These are phyloP conservation scores for Letharia columbiana DNA, from an alignment of 495 filamentous ascomycete genomes.

Conservation along the genomic window DNA sequence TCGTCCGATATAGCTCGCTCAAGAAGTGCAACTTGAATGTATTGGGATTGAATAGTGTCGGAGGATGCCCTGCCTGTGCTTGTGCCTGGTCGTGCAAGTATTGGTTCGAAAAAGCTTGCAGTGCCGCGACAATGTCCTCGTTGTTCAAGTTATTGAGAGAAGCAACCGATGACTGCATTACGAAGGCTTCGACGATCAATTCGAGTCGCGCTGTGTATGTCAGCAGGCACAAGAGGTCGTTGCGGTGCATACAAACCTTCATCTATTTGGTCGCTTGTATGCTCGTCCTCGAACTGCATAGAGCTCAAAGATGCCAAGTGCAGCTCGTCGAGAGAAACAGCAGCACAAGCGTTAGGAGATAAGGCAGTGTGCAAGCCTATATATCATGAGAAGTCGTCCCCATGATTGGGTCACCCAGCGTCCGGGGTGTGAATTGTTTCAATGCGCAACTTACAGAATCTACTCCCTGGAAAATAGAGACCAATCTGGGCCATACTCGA, in stretches of 20 bases:
- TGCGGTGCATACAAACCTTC: slow-evolving; percentile 33
- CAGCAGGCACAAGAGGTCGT: slow-evolving; percentile 1
- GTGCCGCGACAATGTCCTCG: slow-evolving; percentile 68
- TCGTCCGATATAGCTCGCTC: slow-evolving; percentile 54
- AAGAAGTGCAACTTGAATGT: slow-evolving; percentile 47
- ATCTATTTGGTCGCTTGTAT: slow-evolving; percentile 33
- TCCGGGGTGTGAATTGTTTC: slow-evolving; percentile 23
- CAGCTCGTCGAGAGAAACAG: slow-evolving; percentile 56
- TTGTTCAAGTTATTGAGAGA: slow-evolving; percentile 49
- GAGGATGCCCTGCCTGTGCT: slow-evolving; percentile 21
- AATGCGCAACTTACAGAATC: slow-evolving; percentile 38
- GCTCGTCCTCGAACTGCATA: slow-evolving; percentile 47
- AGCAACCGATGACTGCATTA: slow-evolving; percentile 50
- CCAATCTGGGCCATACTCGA: slow-evolving; percentile 63
- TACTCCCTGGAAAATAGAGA: slow-evolving; percentile 51
- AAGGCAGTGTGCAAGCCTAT: slow-evolving; percentile 58
- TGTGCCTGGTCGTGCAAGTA: slow-evolving; percentile 36
- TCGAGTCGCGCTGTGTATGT: slow-evolving; percentile 20
- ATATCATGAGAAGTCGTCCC: neutral
- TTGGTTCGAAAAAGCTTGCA: slow-evolving; percentile 45
- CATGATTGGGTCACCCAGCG: slow-evolving; percentile 4
- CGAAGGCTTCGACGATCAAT: slow-evolving; percentile 42
- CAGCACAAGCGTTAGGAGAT: slow-evolving; percentile 65
- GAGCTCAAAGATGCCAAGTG: slow-evolving; percentile 53
- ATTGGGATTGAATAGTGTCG: slow-evolving; percentile 5